Conservation (phyloP, 2,329 filamentous ascomycete genomes). For the Talaromyces piceae region DNA sequence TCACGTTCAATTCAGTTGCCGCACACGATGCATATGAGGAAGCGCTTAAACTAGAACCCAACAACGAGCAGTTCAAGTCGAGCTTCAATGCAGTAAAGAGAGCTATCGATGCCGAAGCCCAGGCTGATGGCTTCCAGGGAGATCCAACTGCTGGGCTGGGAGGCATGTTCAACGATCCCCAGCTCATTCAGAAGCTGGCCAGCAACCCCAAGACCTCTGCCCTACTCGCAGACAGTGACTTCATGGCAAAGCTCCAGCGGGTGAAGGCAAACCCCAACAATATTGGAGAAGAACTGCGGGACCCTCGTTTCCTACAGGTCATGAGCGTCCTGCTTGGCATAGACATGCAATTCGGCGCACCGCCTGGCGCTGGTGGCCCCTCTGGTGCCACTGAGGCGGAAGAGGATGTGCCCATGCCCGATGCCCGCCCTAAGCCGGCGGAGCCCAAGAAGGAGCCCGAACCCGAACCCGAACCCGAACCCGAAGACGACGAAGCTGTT, state of each 20-base stretch:
- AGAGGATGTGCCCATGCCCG: constrained; percentile 72
- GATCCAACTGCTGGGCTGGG: constrained; percentile 73
- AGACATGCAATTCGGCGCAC: constrained; percentile 68
- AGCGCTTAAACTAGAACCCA: constrained; percentile 86
- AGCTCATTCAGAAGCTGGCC: constrained; percentile 82
- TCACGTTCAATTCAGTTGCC: constrained; percentile 46
- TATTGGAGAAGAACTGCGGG: constrained; percentile 72
- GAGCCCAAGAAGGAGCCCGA: constrained; percentile 52
- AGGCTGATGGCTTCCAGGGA: constrained; percentile 51
- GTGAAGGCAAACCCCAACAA: constrained; percentile 74
- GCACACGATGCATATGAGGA: constrained; percentile 88
- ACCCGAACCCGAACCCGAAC: constrained; percentile 57
- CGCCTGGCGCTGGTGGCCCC: constrained; percentile 38
- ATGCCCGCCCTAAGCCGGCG: constrained; percentile 47
- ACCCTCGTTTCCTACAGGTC: constrained; percentile 88
- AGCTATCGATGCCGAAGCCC: constrained; percentile 72
- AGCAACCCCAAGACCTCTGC: constrained; percentile 86
- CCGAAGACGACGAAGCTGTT: constrained; percentile 71
- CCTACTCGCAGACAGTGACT: constrained; percentile 71
- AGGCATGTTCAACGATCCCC: constrained; percentile 89
- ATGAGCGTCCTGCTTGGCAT: constrained; percentile 90
- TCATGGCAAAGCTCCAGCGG: constrained; percentile 83
- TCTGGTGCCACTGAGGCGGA: constrained; percentile 46
- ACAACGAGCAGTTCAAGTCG: constrained; percentile 86
- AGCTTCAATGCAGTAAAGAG: constrained; percentile 78